Evolutionary conservation across 164 flowering plant species (phyloP).

Genomic region (Dillenia turbinata): DNA sequence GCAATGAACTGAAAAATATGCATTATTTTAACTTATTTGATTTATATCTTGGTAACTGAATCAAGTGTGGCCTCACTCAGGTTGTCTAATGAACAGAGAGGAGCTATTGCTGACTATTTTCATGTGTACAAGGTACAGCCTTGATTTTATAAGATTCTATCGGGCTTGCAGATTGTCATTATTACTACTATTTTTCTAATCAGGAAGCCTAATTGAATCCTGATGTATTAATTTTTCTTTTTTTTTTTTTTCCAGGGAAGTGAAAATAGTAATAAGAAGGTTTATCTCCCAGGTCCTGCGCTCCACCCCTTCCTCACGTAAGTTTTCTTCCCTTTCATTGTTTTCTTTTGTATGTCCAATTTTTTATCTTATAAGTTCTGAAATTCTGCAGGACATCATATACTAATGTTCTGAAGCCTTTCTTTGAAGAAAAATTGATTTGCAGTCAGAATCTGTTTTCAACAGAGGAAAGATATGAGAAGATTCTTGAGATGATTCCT

Average conservation of each 20-base stretch:
- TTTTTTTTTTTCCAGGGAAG: conserved; percentile 58
- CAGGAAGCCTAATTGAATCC: too few relatives aligned
- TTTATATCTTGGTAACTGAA: too few relatives aligned
- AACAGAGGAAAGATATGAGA: conserved; percentile 73
- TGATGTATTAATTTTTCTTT: neutral
- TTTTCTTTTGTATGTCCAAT: neutral
- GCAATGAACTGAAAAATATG: neutral
- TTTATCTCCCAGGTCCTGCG: conserved; percentile 51
- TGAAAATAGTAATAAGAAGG: conserved; percentile 71
- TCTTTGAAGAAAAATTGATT: conserved; percentile 69
- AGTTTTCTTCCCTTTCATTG: conserved; percentile 21
- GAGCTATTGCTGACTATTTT: conserved; percentile 82
- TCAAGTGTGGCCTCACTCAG: too few relatives aligned
- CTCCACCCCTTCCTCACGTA: conserved; percentile 96
- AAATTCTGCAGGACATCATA: conserved; percentile 71
- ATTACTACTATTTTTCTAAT: too few relatives aligned
- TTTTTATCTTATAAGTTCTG: conserved; percentile 6
- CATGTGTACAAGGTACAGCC: conserved; percentile 73
- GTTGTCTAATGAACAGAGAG: conserved; percentile 64
- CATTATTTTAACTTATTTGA: too few relatives aligned
- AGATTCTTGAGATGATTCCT: conserved; percentile 81
- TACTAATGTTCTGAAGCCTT: conserved; percentile 56
- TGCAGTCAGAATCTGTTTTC: conserved; percentile 52
- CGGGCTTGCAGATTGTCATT: neutral
- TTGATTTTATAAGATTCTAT: conserved; percentile 3